Evolutionary conservation across 768 basidiomycete species (phyloP), one percentile per base, ranked within the genome.

Genomic region (Psilocybe cubensis): DNA sequence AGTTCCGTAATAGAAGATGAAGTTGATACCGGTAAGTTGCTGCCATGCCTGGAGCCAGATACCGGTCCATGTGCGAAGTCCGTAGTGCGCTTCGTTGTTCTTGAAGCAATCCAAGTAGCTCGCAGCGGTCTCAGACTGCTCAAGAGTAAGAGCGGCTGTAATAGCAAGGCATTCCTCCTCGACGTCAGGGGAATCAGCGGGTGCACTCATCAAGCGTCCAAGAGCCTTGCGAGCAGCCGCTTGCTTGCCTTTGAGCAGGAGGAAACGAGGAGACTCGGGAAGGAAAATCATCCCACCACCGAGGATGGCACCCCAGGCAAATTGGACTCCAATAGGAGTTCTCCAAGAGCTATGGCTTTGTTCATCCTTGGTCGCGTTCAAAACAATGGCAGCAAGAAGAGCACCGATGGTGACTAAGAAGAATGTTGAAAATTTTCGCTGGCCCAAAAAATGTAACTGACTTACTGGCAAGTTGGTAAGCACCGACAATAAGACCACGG

Each of bases 11-110:
- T 48, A 53, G 51, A 52, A 52, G 51, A 41, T 48, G 63, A 77
- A 77, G 81, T 89, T 89, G 78, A 89, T 85, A 56, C 88, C 89
- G 20, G 90, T 92, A 66, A 90, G 81, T 74, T 91, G 90, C 74
- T 92, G 90, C 75, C 72, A 75, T 57, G 68, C 66, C 50, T 68
- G 66, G 60, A 68, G 52, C 24, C 85, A 81, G 61, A 91, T 89
- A 66, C 93, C 93, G 47, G 90, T 86, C 71, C 87, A 78, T 20
- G 89, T 92, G 59, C 91, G 84, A 66, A 88, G 82, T 42, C 83
- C 66, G 66, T 74, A 76, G 53, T 67, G 70, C 66, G 89, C 91
- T 63, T 85, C 81, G 72, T 80, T 84, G 63, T 82, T 77, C 62
- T 54, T 74, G 67, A 79, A 79, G 64, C 75, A 78, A 63, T 88